Evolutionary conservation across 352 stramenopile genomes (phyloP), one percentile per base, ranked within the genome.

Genomic region (Phytopythium aichiense): DNA sequence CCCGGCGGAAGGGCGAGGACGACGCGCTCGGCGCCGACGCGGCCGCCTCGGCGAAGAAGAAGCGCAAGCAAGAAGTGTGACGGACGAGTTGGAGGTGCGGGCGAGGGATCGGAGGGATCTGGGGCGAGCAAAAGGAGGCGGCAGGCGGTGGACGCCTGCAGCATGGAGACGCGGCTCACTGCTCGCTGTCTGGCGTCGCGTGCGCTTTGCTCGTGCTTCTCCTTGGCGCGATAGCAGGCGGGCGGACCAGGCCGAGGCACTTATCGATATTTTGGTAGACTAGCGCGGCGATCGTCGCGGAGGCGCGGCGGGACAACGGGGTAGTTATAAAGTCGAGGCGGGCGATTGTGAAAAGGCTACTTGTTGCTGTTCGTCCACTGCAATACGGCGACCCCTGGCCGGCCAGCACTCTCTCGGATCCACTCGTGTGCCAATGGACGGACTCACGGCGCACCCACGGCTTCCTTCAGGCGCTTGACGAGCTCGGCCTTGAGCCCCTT

Each of bases 401-500:
- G 8, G 6, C 42, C 42, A 49, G 42, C 42, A 7, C 28, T 31
- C 28, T n/a, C 22, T 49, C 18, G 5, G 42, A 49, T 13, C 42
- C 6, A 22, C 20, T 13, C 31, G 35, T 30, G 4, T 1, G 30
- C 11, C 18, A 23, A 40, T 11, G 8, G 35, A 16, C 52, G 33
- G 12, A 6, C 11, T 58, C 18, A 80, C 63, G 66, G 66, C 66
- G 73, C 66, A 23, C 69, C 72, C 52, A 80, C 65, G 46, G 79
- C 86, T 61, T 91, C 77, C 65, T 91, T 91, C 68, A 95, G 80
- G 38, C 86, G 76, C 72, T 91, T 76, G 42, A 87, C 81, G 35
- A 95, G 64, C 56, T 95, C 86, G 16, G 84, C 86, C 68, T 95
- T 95, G 37, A 95, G 73, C 7, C 86, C 86, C 68, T 91, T 92